Base-by-base conservation (phyloP, 108 stramenopile genomes). In the Fragilariopsis cylindrus region DNA sequence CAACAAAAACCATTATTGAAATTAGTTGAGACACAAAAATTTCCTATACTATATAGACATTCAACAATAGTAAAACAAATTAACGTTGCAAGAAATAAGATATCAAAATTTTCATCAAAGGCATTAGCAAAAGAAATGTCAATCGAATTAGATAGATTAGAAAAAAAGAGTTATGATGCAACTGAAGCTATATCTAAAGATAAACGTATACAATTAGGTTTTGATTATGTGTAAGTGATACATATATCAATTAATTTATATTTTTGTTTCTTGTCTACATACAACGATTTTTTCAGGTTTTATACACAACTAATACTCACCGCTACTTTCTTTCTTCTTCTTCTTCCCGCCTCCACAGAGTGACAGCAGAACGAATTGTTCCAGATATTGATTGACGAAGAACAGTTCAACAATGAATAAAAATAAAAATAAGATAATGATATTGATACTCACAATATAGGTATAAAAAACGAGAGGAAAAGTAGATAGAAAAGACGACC, bases 31-130 rank as follows among this genome's bases (percentile, higher is more conserved):
- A 75, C 90, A 18, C 68, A 60, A 16, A 85, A 82, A 56, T 96
- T 96, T 83, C 96, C 98, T 0, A 97, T 98, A 49, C 73, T 97
- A 41, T 97, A 97, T 76, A 77, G 85, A 45, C 88, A 95, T 69
- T 73, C 57, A 12, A 89, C 92, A 0, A 92, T 93, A 71, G 69
- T 92, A 60, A 84, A 92, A 62, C 94, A 98, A 83, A 88, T 98
- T 48, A 92, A 96, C 77, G 98, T 98, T 43, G 98, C 83, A 7
- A 60, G 93, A 44, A 80, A 79, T 13, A 98, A 98, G 69, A 83
- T 98, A 58, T 76, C 72, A 57, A 81, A 87, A 11, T 96, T 98
- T 65, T 80, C 85, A 3, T 75, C 78, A 6, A 79, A 53, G 62
- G 84, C 76, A 11, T 68, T 91, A 73, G 91, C 87, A 1, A 70